Evolutionary conservation across 345 rosid species (phyloP), one percentile per base, ranked within the genome.

Genomic region (Geranium brycei): DNA sequence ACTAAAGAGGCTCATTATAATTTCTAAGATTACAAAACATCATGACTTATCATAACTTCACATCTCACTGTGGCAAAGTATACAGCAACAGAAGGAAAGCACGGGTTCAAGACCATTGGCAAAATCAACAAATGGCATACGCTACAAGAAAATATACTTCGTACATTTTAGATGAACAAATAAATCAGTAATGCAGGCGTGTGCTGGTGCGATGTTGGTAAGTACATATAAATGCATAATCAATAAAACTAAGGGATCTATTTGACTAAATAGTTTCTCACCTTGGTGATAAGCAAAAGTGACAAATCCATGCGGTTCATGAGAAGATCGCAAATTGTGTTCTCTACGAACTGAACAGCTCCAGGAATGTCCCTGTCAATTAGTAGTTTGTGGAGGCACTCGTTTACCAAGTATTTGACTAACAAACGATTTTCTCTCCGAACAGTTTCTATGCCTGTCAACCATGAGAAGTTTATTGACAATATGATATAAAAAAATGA

Each of bases 251-350:
- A 23, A 8, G 63, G 59, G 62, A 59, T 74, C 51, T 65, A 51
- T 66, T 59, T 62, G 64, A 60, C 41, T 18, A 64, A 66, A 32
- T 17, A 55, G 19, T 58, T 23, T 68, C 72, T 63, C 66, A 88
- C 99, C 97, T 93, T 93, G 38, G 96, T 93, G 67, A 93, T 93
- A 65, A 93, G 95, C 77, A 90, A 75, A 86, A 93, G 99, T 51
- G 99, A 90, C 65, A 88, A 78, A 82, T 93, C 99, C 83, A 93
- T 81, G 57, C 99, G 95, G 68, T 93, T 93, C 99, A 88, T 88
- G 67, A 88, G 95, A 81, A 90, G 97, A 84, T 93, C 97, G 30
- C 95, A 80, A 65, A 93, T 90, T 64, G 91, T 88, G 67, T 81
- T 83, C 76, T 93, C 90, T 63, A 90, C 97, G 76, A 79, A 82